Base-by-base conservation (phyloP, 495 filamentous ascomycete genomes). In the Echria macrotheca region DNA sequence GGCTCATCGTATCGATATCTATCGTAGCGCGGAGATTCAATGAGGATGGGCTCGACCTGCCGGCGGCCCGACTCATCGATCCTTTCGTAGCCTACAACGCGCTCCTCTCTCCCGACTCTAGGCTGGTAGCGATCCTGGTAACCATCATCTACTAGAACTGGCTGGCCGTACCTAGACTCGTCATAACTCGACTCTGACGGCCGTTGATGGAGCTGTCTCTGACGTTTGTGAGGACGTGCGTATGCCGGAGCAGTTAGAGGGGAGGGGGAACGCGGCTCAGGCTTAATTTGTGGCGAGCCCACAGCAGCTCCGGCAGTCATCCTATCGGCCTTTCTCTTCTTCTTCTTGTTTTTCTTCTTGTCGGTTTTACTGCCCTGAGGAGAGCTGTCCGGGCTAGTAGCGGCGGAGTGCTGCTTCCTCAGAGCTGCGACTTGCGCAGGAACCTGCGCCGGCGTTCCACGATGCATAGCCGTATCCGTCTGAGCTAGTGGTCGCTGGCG, bases 181-280 rank as follows among this genome's bases (percentile, higher is more conserved):
- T 73, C 72, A 43, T 73, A 69, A 33, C 62, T 64, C 22, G 69
- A 41, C 59, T 65, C 61, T 53, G 58, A 55, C 19, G 60, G 59
- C 18, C 66, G 72, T 52, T 77, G 73, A 36, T 72, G 55, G 25
- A 67, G 62, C 26, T 78, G 75, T 51, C 75, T 74, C 37, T 78
- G 68, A 35, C 76, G 69, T 53, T 78, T 79, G 37, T 63, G 60
- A 5, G 77, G 75, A 29, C 74, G 69, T 32, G 70, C 60, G 42
- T 71, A 72, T 25, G 68, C 72, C 25, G 72, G 71, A 47, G 78
- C 77, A 37, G 74, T 68, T 41, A 87, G 73, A 11, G 85, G 87
- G 15, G 87, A 88, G 2, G 87, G 87, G 1, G 90, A 95, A 10
- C 84, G 74, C 6, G 90, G 90, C 63, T 96, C 91, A 52, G 85